phyloP scores from a whole-genome alignment of 208 protist species.

The Leishmania martiniquensis region DNA sequence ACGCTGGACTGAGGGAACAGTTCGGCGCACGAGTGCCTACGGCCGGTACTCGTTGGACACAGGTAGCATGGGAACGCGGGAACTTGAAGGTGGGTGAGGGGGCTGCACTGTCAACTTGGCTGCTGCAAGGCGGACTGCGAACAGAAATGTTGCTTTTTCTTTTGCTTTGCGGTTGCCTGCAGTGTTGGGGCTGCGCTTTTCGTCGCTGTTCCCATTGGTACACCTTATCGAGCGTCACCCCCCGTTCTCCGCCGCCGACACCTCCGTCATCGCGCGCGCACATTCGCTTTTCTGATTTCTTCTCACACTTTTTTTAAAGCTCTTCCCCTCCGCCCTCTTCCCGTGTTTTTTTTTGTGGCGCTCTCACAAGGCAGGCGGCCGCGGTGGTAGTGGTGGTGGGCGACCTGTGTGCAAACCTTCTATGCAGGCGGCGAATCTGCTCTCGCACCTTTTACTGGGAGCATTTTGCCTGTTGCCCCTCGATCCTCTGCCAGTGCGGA shows the following conservation, averaged over 20 bases:
- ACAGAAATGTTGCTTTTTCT: neutral
- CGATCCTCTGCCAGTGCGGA: neutral
- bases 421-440: neutral
- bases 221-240: no score
- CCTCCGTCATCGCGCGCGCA: neutral
- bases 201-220: neutral
- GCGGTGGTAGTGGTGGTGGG: no score
- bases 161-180: neutral
- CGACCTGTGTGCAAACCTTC: neutral
- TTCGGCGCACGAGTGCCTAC: no score
- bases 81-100: no score
- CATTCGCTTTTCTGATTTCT: neutral
- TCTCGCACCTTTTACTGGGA: conserved; percentile 3
- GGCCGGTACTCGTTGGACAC: no score
- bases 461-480: neutral
- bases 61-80: no score
- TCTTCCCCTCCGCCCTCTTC: neutral
- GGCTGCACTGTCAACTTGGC: neutral
- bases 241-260: no score
- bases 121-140: neutral
- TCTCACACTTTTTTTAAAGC: neutral
- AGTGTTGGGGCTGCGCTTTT: no score
- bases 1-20: no score
- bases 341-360: neutral
- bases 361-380: no score